Base-by-base conservation (phyloP, 192 early-diverging fungal genomes). In the Diversispora epigaea region DNA sequence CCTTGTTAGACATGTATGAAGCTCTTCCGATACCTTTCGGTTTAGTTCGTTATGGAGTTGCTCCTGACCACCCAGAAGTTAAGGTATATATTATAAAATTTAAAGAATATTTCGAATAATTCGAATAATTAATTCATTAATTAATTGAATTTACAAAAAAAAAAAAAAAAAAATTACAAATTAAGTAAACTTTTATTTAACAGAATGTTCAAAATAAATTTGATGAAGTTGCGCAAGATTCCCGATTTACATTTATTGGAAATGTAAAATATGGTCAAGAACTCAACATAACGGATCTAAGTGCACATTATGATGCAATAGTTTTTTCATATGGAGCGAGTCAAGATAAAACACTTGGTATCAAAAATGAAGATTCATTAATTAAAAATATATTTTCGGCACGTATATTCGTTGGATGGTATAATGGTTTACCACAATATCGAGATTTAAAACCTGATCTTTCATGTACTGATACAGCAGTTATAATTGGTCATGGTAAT, bases 31-130 rank as follows among this genome's bases (percentile, higher is more conserved):
- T 93, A 0, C 97, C 97, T 4, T 91, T 92, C 79, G 96, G 97
- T 2, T 84, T 98, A 6, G 95, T 95, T 32, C 87, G 96, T 3
- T 99, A 89, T 80, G 97, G 96, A 40, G 96, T 99, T 15, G 95
- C 97, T 22, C 95, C 97, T 5, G 95, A 97, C 80, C 97, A 99
- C 76, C 94, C 93, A 6, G 96, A 97, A 82, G 97, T 97, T 25
- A 99, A 99, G 85, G 93, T 91, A 83, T 9, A 19, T 25, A 25
- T 39, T 68, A 44, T 17, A 57, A 54, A 22, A 41, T 46, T 70
- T 22, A 54, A 44, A 17, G 5, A 56, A 25, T 25, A 39, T 39
- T 6, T 19, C 45, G 62, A 8, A 4, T 77, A 63, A 61, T 41
- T 55, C n/a, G n/a, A 32, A 32, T 32, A 32, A 32, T 32, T 32